Base-by-base conservation (phyloP, 2,329 filamentous ascomycete genomes). In the Penicillium sp. region DNA sequence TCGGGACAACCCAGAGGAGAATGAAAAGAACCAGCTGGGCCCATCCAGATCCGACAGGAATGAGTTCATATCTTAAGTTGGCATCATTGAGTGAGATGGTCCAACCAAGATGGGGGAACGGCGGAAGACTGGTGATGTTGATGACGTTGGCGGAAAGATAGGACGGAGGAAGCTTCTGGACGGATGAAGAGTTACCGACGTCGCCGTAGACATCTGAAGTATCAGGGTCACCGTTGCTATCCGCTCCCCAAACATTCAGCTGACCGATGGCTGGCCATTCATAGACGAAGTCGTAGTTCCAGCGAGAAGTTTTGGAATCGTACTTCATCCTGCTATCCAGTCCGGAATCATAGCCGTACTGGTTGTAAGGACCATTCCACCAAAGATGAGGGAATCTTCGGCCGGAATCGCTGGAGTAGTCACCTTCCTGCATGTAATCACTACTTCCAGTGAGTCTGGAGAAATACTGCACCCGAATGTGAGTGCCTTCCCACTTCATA, bases 171-270 rank as follows among this genome's bases (percentile, higher is more conserved):
- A 88, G 77, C 24, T 83, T 81, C 66, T 88, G 85, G 29, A 87
- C 71, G 5, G 87, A 75, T 9, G 75, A 75, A 63, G 87, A 84
- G 27, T 74, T 73, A 61, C 87, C 83, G 24, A 84, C 77, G 66
- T 88, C 85, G 24, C 85, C 85, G 53, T 79, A 81, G 3, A 85
- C 79, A 54, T 75, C 78, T 2, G 79, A 79, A 54, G 82, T 77
- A 68, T 88, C 85, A 0, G 85, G 84, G 56, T 80, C 72, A 27
- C 84, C 83, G 67, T 86, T 79, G 0, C 79, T 79, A 62, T 87
- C 84, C 67, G 87, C 81, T 42, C 85, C 85, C 85, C 85, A 88
- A 8, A 85, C 77, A 60, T 87, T 88, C 55, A 87, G 71, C 65
- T 87, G 84, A 51, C 84, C 79, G 40, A 79, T 71, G 2, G 81